Evolutionary conservation across 805 yeast genomes (phyloP).

Genomic region (Barnettozyma wickerhamii): DNA sequence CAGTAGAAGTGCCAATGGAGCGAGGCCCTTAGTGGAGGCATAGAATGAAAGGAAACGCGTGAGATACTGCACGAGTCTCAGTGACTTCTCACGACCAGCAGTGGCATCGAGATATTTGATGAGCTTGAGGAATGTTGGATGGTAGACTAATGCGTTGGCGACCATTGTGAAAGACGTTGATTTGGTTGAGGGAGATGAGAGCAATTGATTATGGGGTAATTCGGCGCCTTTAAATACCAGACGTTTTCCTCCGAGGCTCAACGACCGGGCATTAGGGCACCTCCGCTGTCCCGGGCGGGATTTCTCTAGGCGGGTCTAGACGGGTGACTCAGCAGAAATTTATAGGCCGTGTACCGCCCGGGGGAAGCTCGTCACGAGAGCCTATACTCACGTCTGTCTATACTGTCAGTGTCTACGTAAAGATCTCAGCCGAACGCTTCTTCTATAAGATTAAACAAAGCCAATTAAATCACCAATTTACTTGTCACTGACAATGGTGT

Average conservation of each 20-base stretch:
- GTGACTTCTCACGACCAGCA: constrained; percentile 75
- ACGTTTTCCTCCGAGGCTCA: neutral
- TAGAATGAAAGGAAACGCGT: constrained; percentile 68
- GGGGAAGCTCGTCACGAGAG: too few relatives aligned
- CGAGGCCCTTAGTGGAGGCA: constrained; percentile 51
- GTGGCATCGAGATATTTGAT: constrained; percentile 61
- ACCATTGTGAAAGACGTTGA: constrained; percentile 42
- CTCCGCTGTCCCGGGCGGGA: neutral
- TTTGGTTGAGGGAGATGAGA: neutral
- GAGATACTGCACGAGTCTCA: constrained; percentile 77
- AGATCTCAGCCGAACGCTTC: neutral
- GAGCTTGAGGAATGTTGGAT: constrained; percentile 62
- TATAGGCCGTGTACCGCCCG: too few relatives aligned
- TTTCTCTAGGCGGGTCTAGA: neutral
- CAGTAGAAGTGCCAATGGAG: constrained; percentile 44
- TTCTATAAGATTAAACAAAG: too few relatives aligned
- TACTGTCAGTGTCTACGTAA: too few relatives aligned
- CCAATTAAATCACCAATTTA: too few relatives aligned
- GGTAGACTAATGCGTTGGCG: constrained; percentile 63
- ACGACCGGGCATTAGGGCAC: too few relatives aligned
- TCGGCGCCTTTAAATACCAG: neutral
- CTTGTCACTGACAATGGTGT: constrained; percentile 22
- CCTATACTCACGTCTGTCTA: too few relatives aligned
- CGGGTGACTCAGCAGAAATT: too few relatives aligned
- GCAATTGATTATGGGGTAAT: neutral